phyloP scores from a whole-genome alignment of 257 asterid species.

The Coffea canephora region DNA sequence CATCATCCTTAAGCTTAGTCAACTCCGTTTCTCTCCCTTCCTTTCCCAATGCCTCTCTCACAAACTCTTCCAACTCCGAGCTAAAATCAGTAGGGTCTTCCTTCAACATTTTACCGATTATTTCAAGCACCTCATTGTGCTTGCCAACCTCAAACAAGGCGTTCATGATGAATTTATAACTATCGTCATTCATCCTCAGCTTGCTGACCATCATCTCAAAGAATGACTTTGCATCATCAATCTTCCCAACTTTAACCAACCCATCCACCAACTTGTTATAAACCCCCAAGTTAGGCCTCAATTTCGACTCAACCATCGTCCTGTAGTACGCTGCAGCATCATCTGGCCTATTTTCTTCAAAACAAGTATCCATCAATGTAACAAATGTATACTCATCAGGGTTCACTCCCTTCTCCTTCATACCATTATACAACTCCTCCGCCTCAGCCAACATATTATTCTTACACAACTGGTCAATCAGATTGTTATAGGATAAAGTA shows the following conservation, averaged over 20 bases:
- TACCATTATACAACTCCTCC: conserved; percentile 71
- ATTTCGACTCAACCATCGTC: conserved; percentile 82
- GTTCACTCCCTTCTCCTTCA: conserved; percentile 59
- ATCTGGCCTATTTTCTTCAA: conserved; percentile 64
- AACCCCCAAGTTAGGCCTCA: conserved; percentile 76
- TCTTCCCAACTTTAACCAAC: conserved; percentile 73
- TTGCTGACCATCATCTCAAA: conserved; percentile 82
- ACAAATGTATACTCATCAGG: conserved; percentile 87
- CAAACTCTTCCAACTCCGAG: conserved; percentile 68
- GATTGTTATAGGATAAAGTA: conserved; percentile 66
- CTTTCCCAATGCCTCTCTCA: conserved; percentile 60
- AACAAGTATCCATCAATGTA: conserved; percentile 81
- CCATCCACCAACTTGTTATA: conserved; percentile 70
- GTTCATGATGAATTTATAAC: conserved; percentile 70
- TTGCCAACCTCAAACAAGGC: conserved; percentile 58
- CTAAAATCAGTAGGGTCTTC: conserved; percentile 85
- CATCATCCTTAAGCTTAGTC: conserved; percentile 52
- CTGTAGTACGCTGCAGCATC: conserved; percentile 72
- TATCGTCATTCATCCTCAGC: conserved; percentile 77
- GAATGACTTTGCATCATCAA: conserved; percentile 76
- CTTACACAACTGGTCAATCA: conserved; percentile 79
- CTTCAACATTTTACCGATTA: conserved; percentile 65
- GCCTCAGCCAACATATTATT: conserved; percentile 65
- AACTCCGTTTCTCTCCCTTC: conserved; percentile 78
- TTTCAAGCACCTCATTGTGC: conserved; percentile 71